These are phyloP conservation scores for Thraustochytrium striatum DNA, from an alignment of 352 stramenopile species.

Conservation along the genomic window DNA sequence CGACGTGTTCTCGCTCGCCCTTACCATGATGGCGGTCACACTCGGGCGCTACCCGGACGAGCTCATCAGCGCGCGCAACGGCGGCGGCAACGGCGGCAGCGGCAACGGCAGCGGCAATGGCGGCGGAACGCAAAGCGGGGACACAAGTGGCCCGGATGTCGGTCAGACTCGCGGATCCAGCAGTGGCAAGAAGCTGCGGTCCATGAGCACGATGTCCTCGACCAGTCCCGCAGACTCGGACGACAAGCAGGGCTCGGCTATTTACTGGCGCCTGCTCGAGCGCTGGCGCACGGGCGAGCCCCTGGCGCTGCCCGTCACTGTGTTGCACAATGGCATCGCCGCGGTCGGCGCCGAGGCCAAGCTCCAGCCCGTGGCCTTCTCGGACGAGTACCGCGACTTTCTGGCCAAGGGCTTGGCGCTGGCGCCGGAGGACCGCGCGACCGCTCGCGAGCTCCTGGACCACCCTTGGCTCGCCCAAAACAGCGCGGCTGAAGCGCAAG, in stretches of 20 bases:
- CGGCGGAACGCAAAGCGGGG: conserved; percentile 60
- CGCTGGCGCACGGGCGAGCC: neutral
- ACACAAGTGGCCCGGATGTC: no score
- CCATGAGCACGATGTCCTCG: neutral
- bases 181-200: neutral
- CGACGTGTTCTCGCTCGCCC: conserved; percentile 49
- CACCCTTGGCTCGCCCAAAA: conserved; percentile 61
- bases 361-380: conserved; percentile 48
- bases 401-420: conserved; percentile 64
- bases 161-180: neutral
- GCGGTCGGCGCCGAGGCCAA: neutral
- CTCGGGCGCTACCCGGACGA: conserved; percentile 74
- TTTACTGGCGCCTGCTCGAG: conserved; percentile 38
- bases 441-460: conserved; percentile 70
- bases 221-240: neutral
- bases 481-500: neutral
- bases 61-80: conserved; percentile 66
- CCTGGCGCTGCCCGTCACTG: neutral
- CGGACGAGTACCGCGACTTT: conserved; percentile 68
- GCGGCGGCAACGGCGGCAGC: conserved; percentile 60
- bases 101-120: neutral
- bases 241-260: neutral
- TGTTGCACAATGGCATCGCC: conserved; percentile 1
- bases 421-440: conserved; percentile 62
- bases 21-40: conserved; percentile 69